Evolutionary conservation across 2,329 filamentous ascomycete genomes (phyloP).

Genomic region (Ceratocystis harringtonii): DNA sequence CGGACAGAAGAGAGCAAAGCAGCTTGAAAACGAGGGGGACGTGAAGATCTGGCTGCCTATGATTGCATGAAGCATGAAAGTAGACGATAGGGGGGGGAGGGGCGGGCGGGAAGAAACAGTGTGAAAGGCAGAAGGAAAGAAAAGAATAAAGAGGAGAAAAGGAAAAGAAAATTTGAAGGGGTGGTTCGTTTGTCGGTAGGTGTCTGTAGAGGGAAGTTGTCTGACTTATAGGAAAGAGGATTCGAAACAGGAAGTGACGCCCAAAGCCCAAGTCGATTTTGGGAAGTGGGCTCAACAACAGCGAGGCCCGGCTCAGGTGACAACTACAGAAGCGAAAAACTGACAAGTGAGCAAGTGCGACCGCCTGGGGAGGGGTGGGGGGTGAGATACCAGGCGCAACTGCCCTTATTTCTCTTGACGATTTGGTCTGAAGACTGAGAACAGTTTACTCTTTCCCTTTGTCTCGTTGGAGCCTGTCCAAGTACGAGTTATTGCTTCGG

Average conservation of each 20-base stretch:
- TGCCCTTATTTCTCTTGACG: background rate
- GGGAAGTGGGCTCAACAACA: background rate
- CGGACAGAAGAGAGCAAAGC: background rate
- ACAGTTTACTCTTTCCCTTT: background rate
- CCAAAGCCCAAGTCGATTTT: background rate
- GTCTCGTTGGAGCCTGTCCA: background rate
- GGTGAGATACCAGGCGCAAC: background rate
- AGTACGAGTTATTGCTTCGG: background rate
- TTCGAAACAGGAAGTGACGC: constrained; percentile 1
- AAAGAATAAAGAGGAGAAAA: background rate
- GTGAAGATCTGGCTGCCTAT: background rate
- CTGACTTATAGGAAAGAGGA: constrained; percentile 3
- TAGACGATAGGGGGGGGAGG: background rate
- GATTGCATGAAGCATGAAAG: background rate
- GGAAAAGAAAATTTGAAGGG: background rate
- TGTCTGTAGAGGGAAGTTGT: background rate
- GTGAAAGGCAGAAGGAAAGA: background rate
- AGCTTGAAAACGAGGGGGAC: background rate
- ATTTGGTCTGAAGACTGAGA: background rate
- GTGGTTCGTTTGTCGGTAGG: background rate
- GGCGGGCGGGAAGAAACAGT: background rate
- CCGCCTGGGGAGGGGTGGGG: background rate
- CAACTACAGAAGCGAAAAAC: background rate
- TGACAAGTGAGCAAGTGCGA: background rate
- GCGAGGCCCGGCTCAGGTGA: background rate